Evolutionary conservation across 2,329 filamentous ascomycete genomes (phyloP).

Genomic region (Paecilomyces variotii): DNA sequence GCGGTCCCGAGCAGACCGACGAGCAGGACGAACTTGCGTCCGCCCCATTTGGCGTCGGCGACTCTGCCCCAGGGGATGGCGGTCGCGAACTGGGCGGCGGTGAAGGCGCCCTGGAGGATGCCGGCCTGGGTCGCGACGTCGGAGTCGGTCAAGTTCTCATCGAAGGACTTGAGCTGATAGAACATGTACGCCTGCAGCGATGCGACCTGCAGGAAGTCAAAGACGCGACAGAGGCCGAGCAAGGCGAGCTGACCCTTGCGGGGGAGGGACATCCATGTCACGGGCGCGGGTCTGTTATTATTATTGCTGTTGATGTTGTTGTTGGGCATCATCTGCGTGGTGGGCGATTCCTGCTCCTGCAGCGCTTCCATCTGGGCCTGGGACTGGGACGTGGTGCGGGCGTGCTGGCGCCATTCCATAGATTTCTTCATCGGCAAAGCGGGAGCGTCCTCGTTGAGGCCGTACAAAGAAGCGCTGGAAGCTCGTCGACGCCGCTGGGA

Average conservation of each 20-base stretch:
- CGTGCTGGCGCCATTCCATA: conserved; percentile 15
- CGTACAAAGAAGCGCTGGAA: conserved; percentile 24
- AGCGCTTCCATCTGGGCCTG: conserved; percentile 1
- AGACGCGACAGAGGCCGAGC: conserved; percentile 31
- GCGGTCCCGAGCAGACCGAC: conserved; percentile 65
- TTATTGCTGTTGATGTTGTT: conserved; percentile 5
- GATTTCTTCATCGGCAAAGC: conserved; percentile 18
- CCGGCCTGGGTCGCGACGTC: conserved; percentile 68
- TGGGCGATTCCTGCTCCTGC: conserved; percentile 12
- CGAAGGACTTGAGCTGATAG: conserved; percentile 74
- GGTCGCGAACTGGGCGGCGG: conserved; percentile 69
- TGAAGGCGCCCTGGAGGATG: conserved; percentile 68
- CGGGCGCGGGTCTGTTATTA: conserved; percentile 11
- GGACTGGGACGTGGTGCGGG: conserved; percentile 3
- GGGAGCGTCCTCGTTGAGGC: conserved; percentile 22
- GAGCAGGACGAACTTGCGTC: conserved; percentile 69
- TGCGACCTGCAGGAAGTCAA: conserved; percentile 33
- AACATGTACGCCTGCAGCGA: conserved; percentile 62
- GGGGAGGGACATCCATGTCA: conserved; percentile 35
- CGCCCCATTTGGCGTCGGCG: conserved; percentile 54
- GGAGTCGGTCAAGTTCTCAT: conserved; percentile 45
- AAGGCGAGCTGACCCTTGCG: conserved; percentile 29
- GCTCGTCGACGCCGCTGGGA: conserved; percentile 23
- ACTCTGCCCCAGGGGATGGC: conserved; percentile 73
- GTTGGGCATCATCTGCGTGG: conserved; percentile 6